Evolutionary conservation across 805 yeast genomes (phyloP).

Genomic region (Barnettozyma sp.): DNA sequence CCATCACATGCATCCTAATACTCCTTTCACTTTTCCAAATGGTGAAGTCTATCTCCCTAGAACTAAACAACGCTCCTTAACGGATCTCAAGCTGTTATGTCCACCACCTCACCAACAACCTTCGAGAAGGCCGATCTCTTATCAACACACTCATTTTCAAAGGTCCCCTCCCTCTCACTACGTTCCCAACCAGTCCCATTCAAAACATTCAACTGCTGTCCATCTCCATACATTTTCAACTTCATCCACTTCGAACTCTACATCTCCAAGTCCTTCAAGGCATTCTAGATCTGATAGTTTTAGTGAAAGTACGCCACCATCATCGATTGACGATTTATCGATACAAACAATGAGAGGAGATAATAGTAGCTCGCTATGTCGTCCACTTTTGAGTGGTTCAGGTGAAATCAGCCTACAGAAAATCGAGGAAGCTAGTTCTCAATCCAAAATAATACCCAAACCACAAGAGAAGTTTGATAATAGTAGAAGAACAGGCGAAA

Average conservation of each 20-base stretch:
- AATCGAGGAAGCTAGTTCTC: conserved; percentile 22
- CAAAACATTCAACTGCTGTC: background rate
- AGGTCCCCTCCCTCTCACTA: too few species aligned
- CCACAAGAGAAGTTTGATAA: too few species aligned
- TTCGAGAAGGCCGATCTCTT: background rate
- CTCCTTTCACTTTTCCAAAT: conserved; percentile 25
- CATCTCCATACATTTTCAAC: background rate
- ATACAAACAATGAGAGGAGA: background rate
- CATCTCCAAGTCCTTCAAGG: conserved; percentile 25
- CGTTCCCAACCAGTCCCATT: conserved; percentile 1
- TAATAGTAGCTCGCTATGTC: background rate
- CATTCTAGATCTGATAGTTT: conserved; percentile 22
- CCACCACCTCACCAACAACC: background rate
- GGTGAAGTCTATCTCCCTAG: conserved; percentile 27
- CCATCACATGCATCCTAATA: conserved; percentile 13
- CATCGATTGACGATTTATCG: conserved; percentile 24
- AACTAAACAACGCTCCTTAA: conserved; percentile 19
- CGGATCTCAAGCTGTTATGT: conserved; percentile 11
- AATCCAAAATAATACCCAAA: too few species aligned
- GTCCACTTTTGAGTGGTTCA: background rate
- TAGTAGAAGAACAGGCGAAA: too few species aligned
- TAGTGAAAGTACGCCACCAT: conserved; percentile 25
- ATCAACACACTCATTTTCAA: too few species aligned
- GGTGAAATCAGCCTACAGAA: conserved; percentile 10
- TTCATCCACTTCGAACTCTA: conserved; percentile 11